Evolutionary conservation across 352 stramenopile genomes (phyloP).

Genomic region (Thalassiosira gravida): DNA sequence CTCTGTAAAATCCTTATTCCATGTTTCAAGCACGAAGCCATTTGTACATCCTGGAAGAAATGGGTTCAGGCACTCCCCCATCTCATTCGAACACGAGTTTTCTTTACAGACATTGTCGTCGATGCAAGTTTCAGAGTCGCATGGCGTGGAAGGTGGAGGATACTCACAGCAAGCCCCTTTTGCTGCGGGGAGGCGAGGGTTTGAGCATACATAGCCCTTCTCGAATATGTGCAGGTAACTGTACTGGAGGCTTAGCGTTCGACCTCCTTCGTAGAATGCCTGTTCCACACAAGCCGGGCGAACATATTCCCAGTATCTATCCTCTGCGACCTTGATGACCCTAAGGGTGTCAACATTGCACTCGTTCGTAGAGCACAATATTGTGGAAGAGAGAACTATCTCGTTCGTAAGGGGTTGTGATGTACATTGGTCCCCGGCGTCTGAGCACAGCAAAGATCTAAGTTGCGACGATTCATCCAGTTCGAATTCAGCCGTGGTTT

Average conservation of each 20-base stretch:
- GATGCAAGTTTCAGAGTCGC: background rate
- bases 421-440: background rate
- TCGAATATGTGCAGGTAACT: no score
- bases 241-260: constrained; percentile 5
- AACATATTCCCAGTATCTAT: constrained; percentile 68
- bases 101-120: background rate
- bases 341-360: constrained; percentile 60
- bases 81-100: background rate
- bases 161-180: background rate
- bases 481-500: constrained; percentile 28
- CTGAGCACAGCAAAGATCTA: background rate
- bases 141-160: background rate
- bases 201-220: background rate
- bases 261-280: constrained; percentile 43
- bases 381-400: background rate
- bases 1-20: background rate
- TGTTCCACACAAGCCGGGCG: constrained; percentile 56
- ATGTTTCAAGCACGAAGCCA: background rate
- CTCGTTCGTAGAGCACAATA: constrained; percentile 42
- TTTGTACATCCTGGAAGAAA: background rate
- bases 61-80: background rate
- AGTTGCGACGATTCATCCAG: constrained; percentile 7
- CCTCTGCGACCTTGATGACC: constrained; percentile 49
- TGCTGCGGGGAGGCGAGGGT: background rate
- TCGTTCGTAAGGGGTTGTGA: background rate